A percentile compares a stretch with the other conserved stretches of the same genome.
Evolutionary conservation across 1,284 basidiomycete genomes (phyloP).

Genomic region (Puccinia sorghi): DNA sequence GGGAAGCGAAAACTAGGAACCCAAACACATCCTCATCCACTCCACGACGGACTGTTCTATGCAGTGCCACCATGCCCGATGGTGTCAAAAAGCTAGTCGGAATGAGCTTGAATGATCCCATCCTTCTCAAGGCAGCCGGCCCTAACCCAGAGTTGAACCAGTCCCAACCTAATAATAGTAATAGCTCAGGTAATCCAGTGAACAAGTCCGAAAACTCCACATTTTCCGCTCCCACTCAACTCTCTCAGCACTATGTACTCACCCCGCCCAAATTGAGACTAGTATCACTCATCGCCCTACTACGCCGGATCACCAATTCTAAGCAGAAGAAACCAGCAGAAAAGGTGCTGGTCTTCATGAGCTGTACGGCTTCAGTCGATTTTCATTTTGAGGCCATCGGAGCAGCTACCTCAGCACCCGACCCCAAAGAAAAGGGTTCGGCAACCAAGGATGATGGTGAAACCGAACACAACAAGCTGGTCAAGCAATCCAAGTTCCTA

Average conservation of each 20-base stretch:
- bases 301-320: conserved; percentile 62
- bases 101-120: conserved; percentile 66
- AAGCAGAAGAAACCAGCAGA: conserved; percentile 60
- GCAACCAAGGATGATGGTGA: conserved; percentile 57
- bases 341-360: conserved; percentile 88
- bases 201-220: conserved; percentile 60
- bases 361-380: conserved; percentile 95
- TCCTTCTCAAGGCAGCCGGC: conserved; percentile 59
- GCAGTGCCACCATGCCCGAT: conserved; percentile 93
- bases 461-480: conserved; percentile 57
- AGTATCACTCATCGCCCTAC: conserved; percentile 82
- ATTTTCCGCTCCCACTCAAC: conserved; percentile 91
- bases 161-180: not conserved
- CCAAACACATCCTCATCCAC: conserved; percentile 51
- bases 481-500: conserved; percentile 71
- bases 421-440: conserved; percentile 51
- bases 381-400: conserved; percentile 92
- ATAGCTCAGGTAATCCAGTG: conserved; percentile 27
- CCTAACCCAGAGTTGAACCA: not conserved
- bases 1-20: conserved; percentile 61
- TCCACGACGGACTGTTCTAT: conserved; percentile 73
- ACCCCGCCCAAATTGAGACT: conserved; percentile 89
- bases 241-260: conserved; percentile 90
- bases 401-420: conserved; percentile 56
- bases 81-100: conserved; percentile 92